Evolutionary conservation across 371 early-diverging fungal genomes (phyloP).

Genomic region (Mucor irregularis): DNA sequence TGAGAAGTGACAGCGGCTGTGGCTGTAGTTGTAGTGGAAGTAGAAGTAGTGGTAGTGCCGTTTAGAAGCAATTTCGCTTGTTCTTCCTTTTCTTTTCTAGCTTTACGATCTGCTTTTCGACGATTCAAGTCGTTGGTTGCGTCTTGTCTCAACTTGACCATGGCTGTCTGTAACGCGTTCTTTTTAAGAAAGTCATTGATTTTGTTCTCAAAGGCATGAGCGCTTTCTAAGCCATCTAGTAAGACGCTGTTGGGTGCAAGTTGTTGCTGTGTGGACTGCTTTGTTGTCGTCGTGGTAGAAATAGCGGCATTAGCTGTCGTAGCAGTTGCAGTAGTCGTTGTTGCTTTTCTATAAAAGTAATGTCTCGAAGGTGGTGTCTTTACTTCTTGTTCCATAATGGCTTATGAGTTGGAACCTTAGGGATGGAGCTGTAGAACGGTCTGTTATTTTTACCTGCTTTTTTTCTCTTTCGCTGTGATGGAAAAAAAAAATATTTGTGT

Average conservation of each 20-base stretch:
- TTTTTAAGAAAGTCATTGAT: conserved; percentile 13
- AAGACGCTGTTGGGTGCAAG: neutral
- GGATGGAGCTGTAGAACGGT: too few relatives aligned
- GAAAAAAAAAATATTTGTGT: too few relatives aligned
- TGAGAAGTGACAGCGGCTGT: neutral
- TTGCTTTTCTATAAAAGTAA: conserved; percentile 28
- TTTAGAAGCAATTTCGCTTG: too few relatives aligned
- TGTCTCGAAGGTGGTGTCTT: conserved; percentile 23
- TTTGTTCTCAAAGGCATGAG: conserved; percentile 19
- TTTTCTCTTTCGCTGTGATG: too few relatives aligned
- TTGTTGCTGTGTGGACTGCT: conserved; percentile 18
- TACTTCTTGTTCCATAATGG: too few relatives aligned
- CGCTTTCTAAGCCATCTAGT: conserved; percentile 12
- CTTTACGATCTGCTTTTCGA: conserved; percentile 26
- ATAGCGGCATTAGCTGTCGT: too few relatives aligned
- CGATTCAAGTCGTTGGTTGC: conserved; percentile 15
- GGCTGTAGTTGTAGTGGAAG: neutral
- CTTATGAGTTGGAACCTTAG: too few relatives aligned
- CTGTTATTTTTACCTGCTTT: too few relatives aligned
- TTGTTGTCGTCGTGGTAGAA: too few relatives aligned
- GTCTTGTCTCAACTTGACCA: neutral
- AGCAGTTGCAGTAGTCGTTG: too few relatives aligned
- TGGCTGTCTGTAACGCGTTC: neutral
- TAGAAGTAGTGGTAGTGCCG: neutral
- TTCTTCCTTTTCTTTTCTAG: conserved; percentile 26